Evolutionary conservation across 2,329 filamentous ascomycete genomes (phyloP).

Genomic region (Chaetothyriales sp.): DNA sequence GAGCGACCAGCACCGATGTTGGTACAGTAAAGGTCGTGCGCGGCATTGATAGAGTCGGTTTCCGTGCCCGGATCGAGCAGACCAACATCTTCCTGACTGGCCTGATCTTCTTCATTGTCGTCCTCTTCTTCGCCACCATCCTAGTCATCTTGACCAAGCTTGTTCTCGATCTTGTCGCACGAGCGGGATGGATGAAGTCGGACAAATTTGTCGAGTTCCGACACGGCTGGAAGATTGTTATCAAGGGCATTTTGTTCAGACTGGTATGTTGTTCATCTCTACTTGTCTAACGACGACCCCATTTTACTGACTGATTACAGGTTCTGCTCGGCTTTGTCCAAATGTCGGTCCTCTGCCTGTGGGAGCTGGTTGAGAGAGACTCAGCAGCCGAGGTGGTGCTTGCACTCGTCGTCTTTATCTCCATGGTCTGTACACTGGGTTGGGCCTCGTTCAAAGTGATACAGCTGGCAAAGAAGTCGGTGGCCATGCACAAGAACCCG

Average conservation of each 20-base stretch:
- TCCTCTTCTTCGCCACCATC: conserved; percentile 59
- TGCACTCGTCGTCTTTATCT: conserved; percentile 75
- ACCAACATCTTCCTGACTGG: conserved; percentile 92
- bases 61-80: conserved; percentile 66
- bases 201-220: conserved; percentile 89
- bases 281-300: too few relatives aligned
- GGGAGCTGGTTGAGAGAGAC: conserved; percentile 79
- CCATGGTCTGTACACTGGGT: conserved; percentile 58
- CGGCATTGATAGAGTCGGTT: conserved; percentile 80
- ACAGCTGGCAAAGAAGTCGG: conserved; percentile 71
- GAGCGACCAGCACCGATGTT: conserved; percentile 32
- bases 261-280: conserved; percentile 33
- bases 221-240: conserved; percentile 79
- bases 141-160: conserved; percentile 67
- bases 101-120: conserved; percentile 73
- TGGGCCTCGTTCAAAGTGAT: conserved; percentile 89
- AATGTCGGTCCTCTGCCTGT: conserved; percentile 77
- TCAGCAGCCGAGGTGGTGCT: conserved; percentile 75
- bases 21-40: conserved; percentile 44
- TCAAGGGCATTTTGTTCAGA: conserved; percentile 88
- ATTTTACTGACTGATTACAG: conserved; percentile 15
- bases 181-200: conserved; percentile 59
- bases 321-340: conserved; percentile 83
- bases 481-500: conserved; percentile 85
- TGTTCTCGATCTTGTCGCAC: conserved; percentile 59